phyloP scores from a whole-genome alignment of 1,284 basidiomycete species.

The Trichosporon asahii region DNA sequence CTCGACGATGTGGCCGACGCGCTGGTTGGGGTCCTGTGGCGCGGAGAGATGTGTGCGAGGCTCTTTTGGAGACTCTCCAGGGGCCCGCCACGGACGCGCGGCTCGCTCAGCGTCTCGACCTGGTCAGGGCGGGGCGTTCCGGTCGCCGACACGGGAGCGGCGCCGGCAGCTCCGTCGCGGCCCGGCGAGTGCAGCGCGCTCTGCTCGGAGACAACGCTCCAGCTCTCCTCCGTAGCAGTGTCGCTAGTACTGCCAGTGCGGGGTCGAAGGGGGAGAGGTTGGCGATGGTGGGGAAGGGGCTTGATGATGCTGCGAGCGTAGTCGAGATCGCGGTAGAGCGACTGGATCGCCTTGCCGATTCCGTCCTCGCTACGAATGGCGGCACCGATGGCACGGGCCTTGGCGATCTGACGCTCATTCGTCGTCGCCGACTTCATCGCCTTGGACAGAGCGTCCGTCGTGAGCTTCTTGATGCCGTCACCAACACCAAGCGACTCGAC shows the following conservation, averaged over 20 bases:
- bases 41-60: not conserved
- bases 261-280: not conserved
- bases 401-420: conserved; percentile 78
- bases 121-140: not conserved
- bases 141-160: not conserved
- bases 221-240: conserved; percentile 22
- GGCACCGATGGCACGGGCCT: conserved; percentile 77
- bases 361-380: conserved; percentile 85
- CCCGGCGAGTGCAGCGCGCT: not conserved
- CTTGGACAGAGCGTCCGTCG: conserved; percentile 68
- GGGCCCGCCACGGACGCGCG: not conserved
- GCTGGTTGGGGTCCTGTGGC: not conserved
- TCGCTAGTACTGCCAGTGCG: not conserved
- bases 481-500: conserved; percentile 91
- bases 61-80: not conserved
- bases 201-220: conserved; percentile 23
- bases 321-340: conserved; percentile 87
- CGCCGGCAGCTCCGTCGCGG: not conserved
- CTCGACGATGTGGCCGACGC: not conserved
- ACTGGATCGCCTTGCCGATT: conserved; percentile 79
- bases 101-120: not conserved
- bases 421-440: conserved; percentile 79
- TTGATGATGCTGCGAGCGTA: conserved; percentile 80
- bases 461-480: conserved; percentile 76
- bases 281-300: conserved; percentile 35